Base-by-base conservation (phyloP, 768 basidiomycete genomes). In the Phanerodontia chrysosporium region DNA sequence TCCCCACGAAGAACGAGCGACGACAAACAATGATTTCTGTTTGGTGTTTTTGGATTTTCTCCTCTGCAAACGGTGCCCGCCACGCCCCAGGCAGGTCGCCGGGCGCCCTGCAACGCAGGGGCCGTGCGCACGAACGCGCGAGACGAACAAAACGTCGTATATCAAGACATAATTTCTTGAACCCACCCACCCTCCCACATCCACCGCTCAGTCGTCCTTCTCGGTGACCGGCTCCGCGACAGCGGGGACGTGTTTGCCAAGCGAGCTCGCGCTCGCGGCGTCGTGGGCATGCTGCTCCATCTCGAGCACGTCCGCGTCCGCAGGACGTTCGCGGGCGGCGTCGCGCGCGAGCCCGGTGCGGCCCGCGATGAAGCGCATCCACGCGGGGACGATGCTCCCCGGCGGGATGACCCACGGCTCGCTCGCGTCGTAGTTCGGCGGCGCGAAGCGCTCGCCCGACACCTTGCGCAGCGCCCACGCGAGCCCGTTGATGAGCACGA, bases 401-500 rank as follows among this genome's bases (percentile, higher is more conserved):
- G 86, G 83, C 13, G 90, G 90, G 14, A 90, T 72, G 10, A 80
- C 75, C 89, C 89, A 92, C 51, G 76, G 76, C 68, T 92, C 90
- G 4, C 85, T 76, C 28, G 75, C 68, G 16, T 87, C 85, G 61
- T 83, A 84, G 66, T 81, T 84, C 2, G 84, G 79, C 2, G 90
- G 90, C 0, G 79, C 66, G 58, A 91, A 75, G 32, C 83, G 78
- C n/a, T 80, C 86, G n/a, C 79, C 70, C 4, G 83, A 75, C 27
- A 80, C 60, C 65, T 81, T 86, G 66, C 74, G 78, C 57, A 92
- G 46, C 16, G 78, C 21, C 69, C 82, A 80, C 7, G 90, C 83
- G 51, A 85, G 74, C 44, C 85, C 87, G 67, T 95, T 94, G 58
- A 95, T 74, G 57, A 90, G 61, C 49, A 90, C 65, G 70, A 90